phyloP scores from a whole-genome alignment of 352 stramenopile genomes.

The Globisporangium iwayamae region DNA sequence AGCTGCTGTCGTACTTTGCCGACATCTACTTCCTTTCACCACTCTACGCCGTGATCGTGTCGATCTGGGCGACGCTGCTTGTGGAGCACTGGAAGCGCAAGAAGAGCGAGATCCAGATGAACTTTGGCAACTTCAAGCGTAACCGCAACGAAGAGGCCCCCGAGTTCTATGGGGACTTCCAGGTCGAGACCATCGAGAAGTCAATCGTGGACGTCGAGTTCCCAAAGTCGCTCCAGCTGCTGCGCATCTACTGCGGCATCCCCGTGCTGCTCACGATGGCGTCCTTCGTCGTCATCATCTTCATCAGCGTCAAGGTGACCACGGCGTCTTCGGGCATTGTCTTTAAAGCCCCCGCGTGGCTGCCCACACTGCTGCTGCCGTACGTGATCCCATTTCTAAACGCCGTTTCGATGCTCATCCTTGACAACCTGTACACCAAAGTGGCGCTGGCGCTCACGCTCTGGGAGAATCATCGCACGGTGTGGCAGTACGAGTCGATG shows the following conservation, averaged over 20 bases:
- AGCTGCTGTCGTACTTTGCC: constrained; percentile 39
- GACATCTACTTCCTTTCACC: constrained; percentile 33
- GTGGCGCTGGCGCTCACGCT: constrained; percentile 50
- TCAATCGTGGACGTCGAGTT: constrained; percentile 54
- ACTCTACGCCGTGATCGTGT: constrained; percentile 71
- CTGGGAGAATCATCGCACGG: constrained; percentile 81
- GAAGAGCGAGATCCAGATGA: constrained; percentile 66
- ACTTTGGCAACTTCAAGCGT: constrained; percentile 73
- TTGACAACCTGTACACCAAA: constrained; percentile 68
- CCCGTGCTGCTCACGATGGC: constrained; percentile 57
- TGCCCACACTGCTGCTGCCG: constrained; percentile 31
- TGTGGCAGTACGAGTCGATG: constrained; percentile 78
- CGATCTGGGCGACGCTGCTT: constrained; percentile 82
- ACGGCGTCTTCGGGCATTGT: constrained; percentile 25
- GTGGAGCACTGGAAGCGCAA: constrained; percentile 91
- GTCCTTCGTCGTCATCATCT: constrained; percentile 44
- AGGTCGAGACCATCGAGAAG: constrained; percentile 44
- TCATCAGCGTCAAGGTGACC: constrained; percentile 50
- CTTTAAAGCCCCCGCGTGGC: constrained; percentile 28
- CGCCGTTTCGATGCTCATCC: constrained; percentile 62
- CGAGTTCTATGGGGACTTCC: constrained; percentile 71
- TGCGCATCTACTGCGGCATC: constrained; percentile 54
- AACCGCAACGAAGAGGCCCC: constrained; percentile 49
- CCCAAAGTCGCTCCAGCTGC: constrained; percentile 52
- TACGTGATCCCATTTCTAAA: constrained; percentile 68